Evolutionary conservation across 768 basidiomycete genomes (phyloP).

Genomic region (Galerina sulciceps): DNA sequence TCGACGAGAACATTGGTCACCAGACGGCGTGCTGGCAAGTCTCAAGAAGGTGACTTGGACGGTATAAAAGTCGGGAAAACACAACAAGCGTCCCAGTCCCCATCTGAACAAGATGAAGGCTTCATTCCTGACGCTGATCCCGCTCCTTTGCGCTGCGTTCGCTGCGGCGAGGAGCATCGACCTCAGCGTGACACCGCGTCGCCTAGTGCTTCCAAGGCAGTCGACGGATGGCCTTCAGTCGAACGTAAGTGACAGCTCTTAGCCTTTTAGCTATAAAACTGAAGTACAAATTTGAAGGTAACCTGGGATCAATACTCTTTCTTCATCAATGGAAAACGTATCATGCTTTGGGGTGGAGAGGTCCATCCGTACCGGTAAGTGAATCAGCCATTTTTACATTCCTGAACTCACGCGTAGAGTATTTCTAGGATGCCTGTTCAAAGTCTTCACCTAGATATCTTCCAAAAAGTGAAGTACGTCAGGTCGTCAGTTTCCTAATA

Average conservation of each 20-base stretch:
- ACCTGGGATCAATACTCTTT: conserved; percentile 8
- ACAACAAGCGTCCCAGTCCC: not conserved
- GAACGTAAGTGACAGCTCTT: not conserved
- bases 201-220: not conserved
- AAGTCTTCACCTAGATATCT: conserved; percentile 45
- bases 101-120: not conserved
- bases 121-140: not conserved
- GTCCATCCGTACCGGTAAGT: conserved; percentile 6
- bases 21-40: not conserved
- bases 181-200: not conserved
- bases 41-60: not conserved
- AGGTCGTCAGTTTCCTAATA: not conserved
- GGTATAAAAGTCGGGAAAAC: not conserved
- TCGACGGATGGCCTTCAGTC: conserved; percentile 1
- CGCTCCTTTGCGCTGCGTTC: not conserved
- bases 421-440: conserved; percentile 40
- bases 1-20: not conserved
- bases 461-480: conserved; percentile 47
- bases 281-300: not conserved
- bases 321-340: conserved; percentile 5
- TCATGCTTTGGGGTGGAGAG: conserved; percentile 6
- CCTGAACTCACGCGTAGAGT: no score
- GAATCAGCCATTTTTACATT: no score
- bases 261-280: no score
- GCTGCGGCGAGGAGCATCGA: not conserved